A percentile compares a stretch with the other conserved stretches of the same genome.
These are phyloP conservation scores for Cryptosporidium canis DNA, from an alignment of 169 alveolate genomes.

Conservation along the genomic window DNA sequence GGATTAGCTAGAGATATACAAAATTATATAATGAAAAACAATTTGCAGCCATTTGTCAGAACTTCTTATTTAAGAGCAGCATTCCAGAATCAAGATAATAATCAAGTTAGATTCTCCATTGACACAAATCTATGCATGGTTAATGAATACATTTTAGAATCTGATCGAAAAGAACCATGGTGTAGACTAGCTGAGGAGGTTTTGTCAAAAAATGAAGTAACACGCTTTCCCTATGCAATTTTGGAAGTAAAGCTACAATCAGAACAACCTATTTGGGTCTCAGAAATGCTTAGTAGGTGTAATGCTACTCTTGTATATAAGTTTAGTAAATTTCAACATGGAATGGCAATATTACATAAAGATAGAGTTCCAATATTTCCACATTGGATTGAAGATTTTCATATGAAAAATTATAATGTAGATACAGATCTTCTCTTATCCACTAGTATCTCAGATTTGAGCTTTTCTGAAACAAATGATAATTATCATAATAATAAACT, in stretches of 20 bases:
- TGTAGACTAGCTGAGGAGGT: conserved; percentile 83
- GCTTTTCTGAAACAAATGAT: conserved; percentile 1
- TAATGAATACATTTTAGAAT: conserved; percentile 76
- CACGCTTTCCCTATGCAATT: conserved; percentile 77
- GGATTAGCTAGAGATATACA: conserved; percentile 78
- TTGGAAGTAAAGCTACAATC: conserved; percentile 79
- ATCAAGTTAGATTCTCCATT: conserved; percentile 79
- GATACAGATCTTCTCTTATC: conserved; percentile 28
- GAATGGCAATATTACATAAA: conserved; percentile 80
- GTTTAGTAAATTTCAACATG: conserved; percentile 80
- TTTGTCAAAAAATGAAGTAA: conserved; percentile 78
- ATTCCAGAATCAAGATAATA: conserved; percentile 78
- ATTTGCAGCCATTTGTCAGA: conserved; percentile 81
- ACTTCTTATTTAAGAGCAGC: conserved; percentile 84
- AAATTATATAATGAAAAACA: conserved; percentile 70
- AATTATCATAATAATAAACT: background rate
- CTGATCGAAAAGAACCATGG: conserved; percentile 78
- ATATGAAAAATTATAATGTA: conserved; percentile 21
- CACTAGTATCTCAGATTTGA: conserved; percentile 38
- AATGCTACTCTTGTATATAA: conserved; percentile 78
- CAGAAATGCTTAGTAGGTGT: conserved; percentile 74
- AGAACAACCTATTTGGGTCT: conserved; percentile 80
- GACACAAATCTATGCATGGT: conserved; percentile 84
- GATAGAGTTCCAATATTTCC: conserved; percentile 77
- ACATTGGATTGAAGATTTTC: conserved; percentile 76